Percentiles rank a stretch among this genome's conserved stretches.
phyloP scores from a whole-genome alignment of 2,329 filamentous ascomycete species.

The Diaporthe vexans region DNA sequence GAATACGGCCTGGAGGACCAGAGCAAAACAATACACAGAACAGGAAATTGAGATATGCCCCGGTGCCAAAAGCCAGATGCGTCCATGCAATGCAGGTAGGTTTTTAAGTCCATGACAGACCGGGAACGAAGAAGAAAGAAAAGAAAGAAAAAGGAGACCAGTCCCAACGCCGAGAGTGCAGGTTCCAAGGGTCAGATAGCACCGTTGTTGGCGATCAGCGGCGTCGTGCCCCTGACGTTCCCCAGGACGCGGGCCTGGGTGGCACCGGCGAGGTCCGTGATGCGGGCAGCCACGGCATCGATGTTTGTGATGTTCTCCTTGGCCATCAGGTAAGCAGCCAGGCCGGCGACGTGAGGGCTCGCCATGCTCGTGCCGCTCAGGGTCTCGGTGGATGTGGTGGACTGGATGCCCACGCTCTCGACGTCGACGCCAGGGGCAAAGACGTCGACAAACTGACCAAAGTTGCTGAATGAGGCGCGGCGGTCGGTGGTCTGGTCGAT shows the following conservation, averaged over 20 bases:
- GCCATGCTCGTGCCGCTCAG: constrained; percentile 75
- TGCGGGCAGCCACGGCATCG: constrained; percentile 59
- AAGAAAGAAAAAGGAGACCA: background rate
- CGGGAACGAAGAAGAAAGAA: too few relatives aligned
- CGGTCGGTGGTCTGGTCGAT: constrained; percentile 65
- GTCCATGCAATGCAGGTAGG: constrained; percentile 10
- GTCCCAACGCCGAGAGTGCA: background rate
- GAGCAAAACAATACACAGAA: constrained; percentile 8
- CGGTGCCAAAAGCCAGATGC: background rate
- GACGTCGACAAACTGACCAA: constrained; percentile 66
- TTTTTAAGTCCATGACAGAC: background rate
- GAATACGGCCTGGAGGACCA: background rate
- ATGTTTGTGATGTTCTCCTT: constrained; percentile 65
- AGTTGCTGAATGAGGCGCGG: constrained; percentile 71
- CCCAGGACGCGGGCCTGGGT: constrained; percentile 59
- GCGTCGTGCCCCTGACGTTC: constrained; percentile 62
- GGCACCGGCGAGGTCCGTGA: constrained; percentile 66
- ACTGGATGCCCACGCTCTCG: constrained; percentile 65
- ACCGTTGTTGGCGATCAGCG: constrained; percentile 71
- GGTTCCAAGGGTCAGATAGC: background rate
- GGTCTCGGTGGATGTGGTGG: constrained; percentile 58
- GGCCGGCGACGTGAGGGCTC: constrained; percentile 75
- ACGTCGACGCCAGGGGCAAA: constrained; percentile 70
- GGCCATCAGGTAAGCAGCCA: constrained; percentile 77
- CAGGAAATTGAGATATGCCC: background rate